Conservation (phyloP, 768 basidiomycete species). For the Hydnum rufescens region DNA sequence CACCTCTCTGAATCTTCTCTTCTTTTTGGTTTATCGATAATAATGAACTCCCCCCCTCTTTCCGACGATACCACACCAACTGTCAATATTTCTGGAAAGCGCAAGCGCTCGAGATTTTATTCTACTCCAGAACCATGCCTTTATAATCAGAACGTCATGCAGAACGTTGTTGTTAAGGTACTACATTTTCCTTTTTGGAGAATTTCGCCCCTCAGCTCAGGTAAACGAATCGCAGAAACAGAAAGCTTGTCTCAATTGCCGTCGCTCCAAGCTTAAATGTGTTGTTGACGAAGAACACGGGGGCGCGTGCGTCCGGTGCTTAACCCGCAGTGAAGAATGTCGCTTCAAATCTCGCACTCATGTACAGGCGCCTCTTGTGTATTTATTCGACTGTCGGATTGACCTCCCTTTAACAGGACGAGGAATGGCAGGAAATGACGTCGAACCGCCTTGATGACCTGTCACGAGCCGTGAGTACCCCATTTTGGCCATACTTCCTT, state of each 20-base stretch:
- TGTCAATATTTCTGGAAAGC: no score
- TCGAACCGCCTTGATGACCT: not conserved
- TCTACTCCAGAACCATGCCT: no score
- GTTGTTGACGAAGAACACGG: not conserved
- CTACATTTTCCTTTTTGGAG: no score
- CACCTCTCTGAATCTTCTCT: no score
- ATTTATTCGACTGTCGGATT: not conserved
- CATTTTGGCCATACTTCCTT: not conserved
- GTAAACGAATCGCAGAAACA: no score
- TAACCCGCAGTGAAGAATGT: not conserved
- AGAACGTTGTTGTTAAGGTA: no score
- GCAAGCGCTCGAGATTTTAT: no score
- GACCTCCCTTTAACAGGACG: not conserved
- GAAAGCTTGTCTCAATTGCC: slow-evolving; percentile 1
- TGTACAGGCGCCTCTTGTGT: not conserved
- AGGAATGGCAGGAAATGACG: not conserved
- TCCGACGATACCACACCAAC: no score
- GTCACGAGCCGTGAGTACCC: not conserved
- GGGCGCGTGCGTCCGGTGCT: not conserved
- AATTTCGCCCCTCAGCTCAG: no score
- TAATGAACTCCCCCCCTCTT: no score
- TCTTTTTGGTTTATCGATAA: no score
- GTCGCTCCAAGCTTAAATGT: not conserved
- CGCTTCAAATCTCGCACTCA: slow-evolving; percentile 1
- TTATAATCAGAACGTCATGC: no score